phyloP scores from a whole-genome alignment of 139 green algal genomes.

The Pseudopediastrum boryanum region DNA sequence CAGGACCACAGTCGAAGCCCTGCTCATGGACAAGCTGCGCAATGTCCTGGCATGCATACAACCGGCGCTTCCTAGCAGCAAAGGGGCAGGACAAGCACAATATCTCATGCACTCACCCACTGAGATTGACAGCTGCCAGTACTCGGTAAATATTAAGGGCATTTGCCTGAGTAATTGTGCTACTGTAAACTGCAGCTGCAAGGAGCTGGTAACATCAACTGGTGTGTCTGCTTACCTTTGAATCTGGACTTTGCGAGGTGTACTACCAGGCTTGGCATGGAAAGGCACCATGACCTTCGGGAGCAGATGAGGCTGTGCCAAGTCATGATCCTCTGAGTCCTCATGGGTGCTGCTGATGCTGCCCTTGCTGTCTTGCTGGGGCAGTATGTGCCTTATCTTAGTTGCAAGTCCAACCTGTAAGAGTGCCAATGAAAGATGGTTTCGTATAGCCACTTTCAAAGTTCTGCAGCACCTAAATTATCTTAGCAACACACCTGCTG shows the following conservation, averaged over 20 bases:
- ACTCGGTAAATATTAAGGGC: background rate
- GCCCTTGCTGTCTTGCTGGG: background rate
- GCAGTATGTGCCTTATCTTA: background rate
- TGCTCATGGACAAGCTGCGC: conserved; percentile 45
- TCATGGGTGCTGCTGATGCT: conserved; percentile 1
- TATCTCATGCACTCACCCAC: background rate
- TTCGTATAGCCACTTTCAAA: background rate
- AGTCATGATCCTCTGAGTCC: conserved; percentile 40
- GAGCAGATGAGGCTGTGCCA: conserved; percentile 46
- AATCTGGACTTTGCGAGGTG: conserved; percentile 69
- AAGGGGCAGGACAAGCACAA: background rate
- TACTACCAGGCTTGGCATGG: conserved; percentile 54
- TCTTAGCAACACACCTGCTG: background rate
- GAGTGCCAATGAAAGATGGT: background rate
- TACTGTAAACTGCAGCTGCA: background rate
- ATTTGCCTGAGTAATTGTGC: background rate
- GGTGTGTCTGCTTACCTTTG: conserved; percentile 51
- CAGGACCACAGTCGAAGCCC: conserved; percentile 31
- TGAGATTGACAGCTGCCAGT: background rate
- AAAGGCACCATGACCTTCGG: conserved; percentile 75
- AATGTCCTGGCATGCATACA: conserved; percentile 69
- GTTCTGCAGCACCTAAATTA: background rate
- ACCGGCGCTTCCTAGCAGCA: conserved; percentile 60
- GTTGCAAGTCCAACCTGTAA: background rate
- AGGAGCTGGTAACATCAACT: background rate